These are phyloP conservation scores for Candida jianshihensis DNA, from an alignment of 805 yeast species.

Conservation along the genomic window DNA sequence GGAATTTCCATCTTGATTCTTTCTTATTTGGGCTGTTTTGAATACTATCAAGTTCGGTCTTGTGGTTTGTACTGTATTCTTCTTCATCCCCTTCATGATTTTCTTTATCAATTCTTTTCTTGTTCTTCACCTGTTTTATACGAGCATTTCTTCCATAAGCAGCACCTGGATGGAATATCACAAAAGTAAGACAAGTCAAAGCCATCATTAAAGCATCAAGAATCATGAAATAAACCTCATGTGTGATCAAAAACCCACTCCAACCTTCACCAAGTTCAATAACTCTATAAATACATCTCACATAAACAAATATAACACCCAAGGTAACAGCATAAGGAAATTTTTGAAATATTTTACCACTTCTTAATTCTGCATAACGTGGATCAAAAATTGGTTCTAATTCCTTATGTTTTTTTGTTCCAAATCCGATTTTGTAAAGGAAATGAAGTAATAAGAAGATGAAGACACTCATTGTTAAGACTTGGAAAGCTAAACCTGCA, in stretches of 20 bases:
- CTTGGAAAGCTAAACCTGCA: constrained; percentile 76
- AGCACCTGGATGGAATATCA: constrained; percentile 59
- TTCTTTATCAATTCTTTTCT: neutral
- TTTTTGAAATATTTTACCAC: constrained; percentile 28
- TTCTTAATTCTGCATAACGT: constrained; percentile 29
- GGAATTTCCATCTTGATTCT: too few relatives aligned
- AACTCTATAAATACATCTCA: constrained; percentile 68
- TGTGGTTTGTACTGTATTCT: too few relatives aligned
- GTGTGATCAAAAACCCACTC: constrained; percentile 55
- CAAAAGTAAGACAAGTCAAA: constrained; percentile 37
- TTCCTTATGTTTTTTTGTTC: constrained; percentile 18
- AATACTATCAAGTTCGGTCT: too few relatives aligned
- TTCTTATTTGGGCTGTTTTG: too few relatives aligned
- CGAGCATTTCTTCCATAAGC: constrained; percentile 29
- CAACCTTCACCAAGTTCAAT: constrained; percentile 71
- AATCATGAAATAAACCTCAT: constrained; percentile 51
- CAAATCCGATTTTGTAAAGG: constrained; percentile 30
- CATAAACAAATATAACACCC: constrained; percentile 47
- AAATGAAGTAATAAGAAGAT: constrained; percentile 43
- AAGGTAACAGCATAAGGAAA: constrained; percentile 40
- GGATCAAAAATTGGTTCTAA: constrained; percentile 30
- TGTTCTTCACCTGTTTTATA: neutral
- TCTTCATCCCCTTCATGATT: neutral
- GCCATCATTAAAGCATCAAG: constrained; percentile 60
- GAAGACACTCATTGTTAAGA: constrained; percentile 59